Evolutionary conservation across 805 yeast species (phyloP).

Genomic region (Hemisphaericaspora nanyangensis): DNA sequence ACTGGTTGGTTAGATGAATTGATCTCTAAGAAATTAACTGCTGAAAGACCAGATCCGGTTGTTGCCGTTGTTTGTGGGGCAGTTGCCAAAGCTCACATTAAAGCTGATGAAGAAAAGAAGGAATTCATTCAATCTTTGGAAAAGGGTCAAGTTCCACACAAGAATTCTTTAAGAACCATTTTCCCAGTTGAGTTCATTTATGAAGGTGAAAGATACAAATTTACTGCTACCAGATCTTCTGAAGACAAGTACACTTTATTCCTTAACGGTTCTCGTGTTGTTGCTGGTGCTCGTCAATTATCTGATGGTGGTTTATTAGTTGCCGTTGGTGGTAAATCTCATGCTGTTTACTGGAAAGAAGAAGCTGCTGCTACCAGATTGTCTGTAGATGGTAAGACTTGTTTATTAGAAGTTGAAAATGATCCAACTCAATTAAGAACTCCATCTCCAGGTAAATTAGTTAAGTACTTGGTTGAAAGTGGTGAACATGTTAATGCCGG

Average conservation of each 20-base stretch:
- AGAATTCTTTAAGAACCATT: constrained; percentile 75
- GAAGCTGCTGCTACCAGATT: constrained; percentile 94
- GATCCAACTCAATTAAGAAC: constrained; percentile 98
- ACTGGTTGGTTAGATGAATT: constrained; percentile 99
- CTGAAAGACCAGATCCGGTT: constrained; percentile 92
- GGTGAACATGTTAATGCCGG: constrained; percentile 93
- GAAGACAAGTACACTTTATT: constrained; percentile 81
- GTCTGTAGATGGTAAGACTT: constrained; percentile 93
- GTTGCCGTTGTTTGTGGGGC: constrained; percentile 97
- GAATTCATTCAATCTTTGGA: constrained; percentile 77
- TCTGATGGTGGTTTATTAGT: constrained; percentile 93
- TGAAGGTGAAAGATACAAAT: constrained; percentile 88
- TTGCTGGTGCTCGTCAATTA: constrained; percentile 81
- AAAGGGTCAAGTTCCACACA: constrained; percentile 92
- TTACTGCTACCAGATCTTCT: constrained; percentile 93
- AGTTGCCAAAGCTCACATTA: constrained; percentile 87
- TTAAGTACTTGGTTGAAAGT: constrained; percentile 86
- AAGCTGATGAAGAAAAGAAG: constrained; percentile 62
- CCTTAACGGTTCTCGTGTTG: constrained; percentile 88
- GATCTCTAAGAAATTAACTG: constrained; percentile 88
- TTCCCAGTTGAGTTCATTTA: constrained; percentile 94
- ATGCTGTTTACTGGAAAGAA: constrained; percentile 95
- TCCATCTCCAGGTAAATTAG: constrained; percentile 98
- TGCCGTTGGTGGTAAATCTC: constrained; percentile 88
- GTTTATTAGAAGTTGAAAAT: constrained; percentile 89